Base-by-base conservation (phyloP, 1,284 basidiomycete genomes). In the Trametes versicolor region DNA sequence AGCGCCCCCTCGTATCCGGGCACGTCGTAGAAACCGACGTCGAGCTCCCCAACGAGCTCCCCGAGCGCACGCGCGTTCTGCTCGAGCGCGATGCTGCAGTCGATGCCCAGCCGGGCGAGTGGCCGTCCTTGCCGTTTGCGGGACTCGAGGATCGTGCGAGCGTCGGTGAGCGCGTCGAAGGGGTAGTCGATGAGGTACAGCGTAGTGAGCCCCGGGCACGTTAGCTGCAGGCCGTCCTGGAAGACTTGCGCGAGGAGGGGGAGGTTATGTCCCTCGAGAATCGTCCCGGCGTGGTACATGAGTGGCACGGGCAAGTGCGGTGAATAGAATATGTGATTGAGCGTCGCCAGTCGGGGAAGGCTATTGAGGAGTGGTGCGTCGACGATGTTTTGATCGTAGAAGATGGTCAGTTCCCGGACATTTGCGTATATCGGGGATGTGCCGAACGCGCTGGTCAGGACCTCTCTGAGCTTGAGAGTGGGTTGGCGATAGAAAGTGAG, bases 261-360 rank as follows among this genome's bases (percentile, higher is more conserved):
- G 19, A 39, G 34, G 34, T 29, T n/a, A 17, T 19, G 48, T 25
- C 27, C 25, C 48, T 25, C 51, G 34, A 23, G 34, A n/a, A n/a
- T 53, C 17, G 34, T 21, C 12, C 36, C 34, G n/a, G n/a, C n/a
- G n/a, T 36, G 34, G 7, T 36, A 36, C 13, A 36, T 13, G 34
- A 7, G 34, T 13, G 34, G 34, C 7, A 36, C 7, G 34, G 7
- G 34, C 8, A 32, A 36, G 9, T 9, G 34, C 51, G 34, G 21
- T 37, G 25, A n/a, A n/a, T n/a, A n/a, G 51, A 53, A 53, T 34
- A 53, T n/a, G 34, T 53, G 34, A 23, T 37, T 53, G 32, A 53
- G 19, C 8, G 51, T 53, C 3, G 34, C 25, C 2, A 53, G 51
- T 19, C 34, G 39, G n/a, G 51, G 51, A 2, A 53, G 8, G 36